Base-by-base conservation (phyloP, 169 alveolate species). In the Plasmodium ovale region DNA sequence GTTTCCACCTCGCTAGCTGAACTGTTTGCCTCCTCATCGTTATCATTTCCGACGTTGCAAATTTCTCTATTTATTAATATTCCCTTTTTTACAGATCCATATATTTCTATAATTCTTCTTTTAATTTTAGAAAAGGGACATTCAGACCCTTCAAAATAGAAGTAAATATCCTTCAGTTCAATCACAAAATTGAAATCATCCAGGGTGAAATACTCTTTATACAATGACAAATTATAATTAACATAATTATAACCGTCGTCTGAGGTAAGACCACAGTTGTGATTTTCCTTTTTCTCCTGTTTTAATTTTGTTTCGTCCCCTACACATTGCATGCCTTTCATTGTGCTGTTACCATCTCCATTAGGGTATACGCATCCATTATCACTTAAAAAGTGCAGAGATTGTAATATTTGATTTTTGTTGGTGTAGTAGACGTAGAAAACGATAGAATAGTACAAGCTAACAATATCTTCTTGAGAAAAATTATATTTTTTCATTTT, bases 21-120 rank as follows among this genome's bases (percentile, higher is more conserved):
- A 47, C 29, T 65, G 0, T 29, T 79, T 9, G 51, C 31, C n/a
- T n/a, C n/a, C n/a, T n/a, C n/a, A 35, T 65, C 82, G 33, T 79
- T 35, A 25, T 7, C 10, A 77, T 65, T 35, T 33, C 49, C 49
- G 14, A 21, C 33, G 9, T 84, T 67, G 59, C 82, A 65, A 25
- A 37, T 59, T 69, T 85, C 87, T 7, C 62, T 39, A 62, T 56
- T 68, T 27, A 85, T 53, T 53, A 85, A 1, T 23, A 85, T 1
- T 16, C 74, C 87, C 3, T 31, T 67, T 69, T 85, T 85, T 25
- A 85, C 16, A 4, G 87, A 56, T 27, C 91, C 91, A 71, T 85
- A 85, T 29, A 85, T 85, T 60, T 85, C 91, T 47, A 85, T 60
- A 35, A 85, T 85, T 69, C 91, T 85, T 62, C 91, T 56, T 69